Evolutionary conservation across 2,329 filamentous ascomycete species (phyloP), one percentile per base, ranked within the genome.

Genomic region (Stachybotrys elegans): DNA sequence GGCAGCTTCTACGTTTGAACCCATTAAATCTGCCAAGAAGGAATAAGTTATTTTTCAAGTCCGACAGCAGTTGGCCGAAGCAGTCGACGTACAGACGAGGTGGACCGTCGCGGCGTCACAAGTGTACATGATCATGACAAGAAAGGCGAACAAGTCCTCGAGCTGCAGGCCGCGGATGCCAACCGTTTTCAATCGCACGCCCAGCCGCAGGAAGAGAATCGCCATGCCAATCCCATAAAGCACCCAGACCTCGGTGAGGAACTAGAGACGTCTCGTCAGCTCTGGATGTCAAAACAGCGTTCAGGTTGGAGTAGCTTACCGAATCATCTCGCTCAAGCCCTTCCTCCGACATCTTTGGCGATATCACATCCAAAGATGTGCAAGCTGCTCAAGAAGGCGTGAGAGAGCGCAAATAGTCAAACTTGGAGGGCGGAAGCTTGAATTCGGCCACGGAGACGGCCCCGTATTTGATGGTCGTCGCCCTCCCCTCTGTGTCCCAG

Each of bases 121-220:
- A 1, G 58, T 56, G 35, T 63, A 68, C 34, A 65, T 62, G 14
- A 58, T 47, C 0, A 60, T 31, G 4, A 67, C 63, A 2, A 64
- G 42, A 11, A 63, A n/a, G 1, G 61, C 54, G 22, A 69, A 58
- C 11, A 62, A 60, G 42, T 70, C 66, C 47, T 71, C 68, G 6
- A 66, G 62, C 19, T 62, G 57, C 4, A 69, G 51, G 1, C 64
- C 58, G n/a, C 57, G 55, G 22, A 59, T 41, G 3, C 67, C 67
- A 2, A 68, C 65, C 0, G 62, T 64, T 3, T 63, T 61, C 14
- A 68, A 42, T 1, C 67, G 60, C 5, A 69, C 61, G 13, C 45
- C 51, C 16, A 62, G 66, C 4, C 67, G 60, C 4, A 57, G 21
- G 2, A 59, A n/a, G 1, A 71, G 44, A 11, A 68, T 49, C 4